These are phyloP conservation scores for Bryoglossum gracile DNA, from an alignment of 495 filamentous ascomycete species.

Conservation along the genomic window DNA sequence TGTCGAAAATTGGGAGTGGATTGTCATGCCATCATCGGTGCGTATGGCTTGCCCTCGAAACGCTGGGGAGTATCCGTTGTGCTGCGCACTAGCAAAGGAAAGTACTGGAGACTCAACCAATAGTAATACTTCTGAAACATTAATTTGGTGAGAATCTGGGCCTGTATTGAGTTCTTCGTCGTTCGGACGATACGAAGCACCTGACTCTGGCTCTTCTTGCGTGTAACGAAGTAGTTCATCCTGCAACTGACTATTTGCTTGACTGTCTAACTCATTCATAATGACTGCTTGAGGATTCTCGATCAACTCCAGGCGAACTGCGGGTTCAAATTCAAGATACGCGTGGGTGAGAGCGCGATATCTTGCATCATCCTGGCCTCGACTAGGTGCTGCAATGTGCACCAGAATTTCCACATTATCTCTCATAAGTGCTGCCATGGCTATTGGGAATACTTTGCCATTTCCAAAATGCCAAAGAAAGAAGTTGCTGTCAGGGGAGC, in stretches of 20 bases:
- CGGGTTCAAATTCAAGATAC: constrained; percentile 50
- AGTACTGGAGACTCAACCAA: constrained; percentile 30
- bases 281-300: constrained; percentile 8
- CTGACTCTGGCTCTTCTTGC: constrained; percentile 15
- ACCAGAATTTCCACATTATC: constrained; percentile 54
- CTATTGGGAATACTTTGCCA: background rate
- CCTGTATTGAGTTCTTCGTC: background rate
- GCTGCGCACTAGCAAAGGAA: constrained; percentile 38
- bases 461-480: background rate
- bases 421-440: constrained; percentile 26
- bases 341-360: constrained; percentile 56
- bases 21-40: background rate
- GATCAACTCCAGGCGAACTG: constrained; percentile 22
- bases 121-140: no score
- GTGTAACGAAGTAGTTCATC: constrained; percentile 4
- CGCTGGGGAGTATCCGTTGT: constrained; percentile 38
- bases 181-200: constrained; percentile 15
- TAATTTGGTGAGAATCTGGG: background rate
- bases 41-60: constrained; percentile 15
- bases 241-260: constrained; percentile 3
- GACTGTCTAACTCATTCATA: constrained; percentile 5
- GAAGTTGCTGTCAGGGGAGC: no score
- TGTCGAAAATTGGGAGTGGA: constrained; percentile 1
- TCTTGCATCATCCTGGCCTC: constrained; percentile 48
- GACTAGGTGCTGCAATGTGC: constrained; percentile 59